These are phyloP conservation scores for Penicillium silybi DNA, from an alignment of 495 filamentous ascomycete species.

Conservation along the genomic window DNA sequence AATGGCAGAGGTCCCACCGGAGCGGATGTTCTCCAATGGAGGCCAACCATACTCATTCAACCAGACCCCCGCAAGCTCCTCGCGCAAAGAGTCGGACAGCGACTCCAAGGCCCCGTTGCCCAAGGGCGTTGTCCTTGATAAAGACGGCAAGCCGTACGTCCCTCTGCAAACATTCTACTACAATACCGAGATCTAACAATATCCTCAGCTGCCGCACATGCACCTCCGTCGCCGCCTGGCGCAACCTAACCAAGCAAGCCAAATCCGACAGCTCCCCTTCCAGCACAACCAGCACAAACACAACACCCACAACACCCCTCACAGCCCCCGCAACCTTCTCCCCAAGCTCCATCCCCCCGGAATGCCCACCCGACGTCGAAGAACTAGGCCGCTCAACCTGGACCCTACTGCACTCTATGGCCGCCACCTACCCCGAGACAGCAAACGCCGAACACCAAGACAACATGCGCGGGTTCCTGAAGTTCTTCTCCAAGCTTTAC, in stretches of 20 bases:
- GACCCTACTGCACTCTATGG: constrained; percentile 89
- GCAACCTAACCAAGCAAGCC: constrained; percentile 59
- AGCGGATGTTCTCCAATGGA: constrained; percentile 11
- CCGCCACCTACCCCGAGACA: constrained; percentile 72
- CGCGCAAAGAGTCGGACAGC: constrained; percentile 16
- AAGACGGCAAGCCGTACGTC: constrained; percentile 93
- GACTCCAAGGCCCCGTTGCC: constrained; percentile 47
- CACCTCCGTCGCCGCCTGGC: constrained; percentile 69
- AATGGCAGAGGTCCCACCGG: constrained; percentile 20
- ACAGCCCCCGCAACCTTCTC: constrained; percentile 17
- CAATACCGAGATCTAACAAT: constrained; percentile 12
- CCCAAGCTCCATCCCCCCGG: constrained; percentile 17
- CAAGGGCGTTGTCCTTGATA: constrained; percentile 81
- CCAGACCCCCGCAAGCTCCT: constrained; percentile 21
- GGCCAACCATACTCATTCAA: constrained; percentile 15
- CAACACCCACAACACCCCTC: constrained; percentile 7
- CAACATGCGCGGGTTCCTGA: constrained; percentile 75
- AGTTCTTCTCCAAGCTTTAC: constrained; percentile 76
- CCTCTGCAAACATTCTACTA: not conserved
- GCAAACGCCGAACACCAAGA: constrained; percentile 64
- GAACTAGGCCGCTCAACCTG: constrained; percentile 78
- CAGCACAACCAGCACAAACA: constrained; percentile 14
- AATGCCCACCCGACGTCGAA: constrained; percentile 65
- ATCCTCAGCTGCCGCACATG: constrained; percentile 77
- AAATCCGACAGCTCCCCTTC: constrained; percentile 21